A percentile compares a stretch with the other conserved stretches of the same genome.
Evolutionary conservation across 805 yeast species (phyloP).

Genomic region (Ogataea dorogensis): DNA sequence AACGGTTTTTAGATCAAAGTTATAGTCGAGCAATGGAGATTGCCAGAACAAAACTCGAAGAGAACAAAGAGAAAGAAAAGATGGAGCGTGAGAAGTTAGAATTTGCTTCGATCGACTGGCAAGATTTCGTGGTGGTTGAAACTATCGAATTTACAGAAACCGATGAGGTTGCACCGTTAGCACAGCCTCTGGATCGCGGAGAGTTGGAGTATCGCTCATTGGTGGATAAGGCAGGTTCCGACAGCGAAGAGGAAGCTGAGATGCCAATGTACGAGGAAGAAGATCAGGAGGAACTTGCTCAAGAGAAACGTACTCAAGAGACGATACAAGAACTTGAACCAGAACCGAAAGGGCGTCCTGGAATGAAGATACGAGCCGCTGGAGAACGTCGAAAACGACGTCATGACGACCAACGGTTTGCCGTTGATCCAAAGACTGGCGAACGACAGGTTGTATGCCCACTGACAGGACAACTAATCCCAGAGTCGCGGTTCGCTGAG

Average conservation of each 20-base stretch:
- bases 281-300: constrained; percentile 5
- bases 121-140: constrained; percentile 70
- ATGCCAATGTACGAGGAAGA: constrained; percentile 13
- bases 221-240: constrained; percentile 44
- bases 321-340: background rate
- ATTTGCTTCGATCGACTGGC: constrained; percentile 85
- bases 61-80: constrained; percentile 30
- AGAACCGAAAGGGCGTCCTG: constrained; percentile 31
- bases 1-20: constrained; percentile 45
- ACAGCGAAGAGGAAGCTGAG: constrained; percentile 35
- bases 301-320: background rate
- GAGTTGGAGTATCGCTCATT: constrained; percentile 63
- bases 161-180: constrained; percentile 56
- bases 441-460: constrained; percentile 63
- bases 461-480: constrained; percentile 66
- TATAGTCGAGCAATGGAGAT: constrained; percentile 56
- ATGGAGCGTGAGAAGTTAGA: constrained; percentile 43
- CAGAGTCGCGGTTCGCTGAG: constrained; percentile 65
- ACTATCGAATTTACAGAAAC: constrained; percentile 62
- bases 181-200: constrained; percentile 53
- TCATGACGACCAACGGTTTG: constrained; percentile 5
- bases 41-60: constrained; percentile 36
- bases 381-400: constrained; percentile 57
- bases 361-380: constrained; percentile 66
- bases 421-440: constrained; percentile 16